Base-by-base conservation (phyloP, 83 land plant species). In the Thuja plicata region DNA sequence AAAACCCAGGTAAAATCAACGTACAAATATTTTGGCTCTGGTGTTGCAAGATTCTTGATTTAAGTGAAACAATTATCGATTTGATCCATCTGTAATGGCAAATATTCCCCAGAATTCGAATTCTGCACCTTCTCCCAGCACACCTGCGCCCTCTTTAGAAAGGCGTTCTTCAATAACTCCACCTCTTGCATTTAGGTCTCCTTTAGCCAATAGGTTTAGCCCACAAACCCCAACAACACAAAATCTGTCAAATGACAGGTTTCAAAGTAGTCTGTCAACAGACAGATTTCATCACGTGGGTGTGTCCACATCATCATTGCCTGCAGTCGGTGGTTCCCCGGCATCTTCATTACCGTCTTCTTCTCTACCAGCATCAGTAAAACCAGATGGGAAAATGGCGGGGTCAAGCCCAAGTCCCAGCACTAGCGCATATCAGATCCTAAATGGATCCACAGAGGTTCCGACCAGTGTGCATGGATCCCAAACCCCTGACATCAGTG, bases 221-320 rank as follows among this genome's bases (percentile, higher is more conserved):
- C 92, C 92, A 9, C 94, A 91, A 70, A 87, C 90, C 66, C 91
- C 85, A 57, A 89, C 86, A 73, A 89, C 91, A 12, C 91, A 88
- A 37, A 34, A 37, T 34, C 79, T 90, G 24, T 89, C 91, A 48
- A 38, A 87, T 38, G 82, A 78, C 82, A 78, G 48, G 30, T 35
- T 30, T 46, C 32, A 40, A 27, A 66, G n/a, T 24, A 66, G 71
- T 41, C 19, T 73, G 37, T 86, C 30, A 34, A 52, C 87, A 48
- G 87, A 52, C 24, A 86, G 80, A 43, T 35, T 30, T 46, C 46
- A 66, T 41, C 76, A 60, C 10, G 17, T 8, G 76, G 76, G 87
- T 40, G n/a, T 40, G 40, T n/a, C 90, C 7, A 85, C 92, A 57
- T 85, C 88, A 16, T 60, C 88, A 11, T 78, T 71, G 66, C 85